Evolutionary conservation across 441 rosid species (phyloP), one percentile per base, ranked within the genome.

Genomic region (Arabidopsis hybrid): DNA sequence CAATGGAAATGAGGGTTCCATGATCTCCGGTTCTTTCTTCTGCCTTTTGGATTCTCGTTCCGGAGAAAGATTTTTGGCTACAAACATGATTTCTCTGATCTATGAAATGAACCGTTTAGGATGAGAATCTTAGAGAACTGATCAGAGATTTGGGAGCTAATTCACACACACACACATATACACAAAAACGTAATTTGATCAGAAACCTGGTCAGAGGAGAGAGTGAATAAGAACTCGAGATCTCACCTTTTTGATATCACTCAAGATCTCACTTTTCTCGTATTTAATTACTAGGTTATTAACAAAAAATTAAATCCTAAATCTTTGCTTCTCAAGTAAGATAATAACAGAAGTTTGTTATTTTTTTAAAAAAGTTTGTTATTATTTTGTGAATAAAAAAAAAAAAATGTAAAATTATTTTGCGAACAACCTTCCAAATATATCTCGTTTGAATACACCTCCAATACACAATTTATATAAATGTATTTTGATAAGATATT

Each of bases 1-100:
- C 13, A 7, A 67, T 13, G 42, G 12, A 7, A 52, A 61, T n/a
- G 75, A 42, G 7, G 36, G 35, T 16, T 10, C 18, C 26, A 10
- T 72, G 36, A 39, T 50, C 52, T 39, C 67, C 1, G 13, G 6
- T 70, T 63, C 65, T 14, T 6, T 72, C 70, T 35, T 72, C 31
- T 55, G 59, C 40, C 57, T 73, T 65, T 65, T 73, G 59, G 71
- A 9, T 38, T 64, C 51, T 47, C 59, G 65, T 65, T 73, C 65
- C 2, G 43, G 29, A 16, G 75, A 60, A 3, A 38, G 51, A 51
- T 52, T 39, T 40, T 59, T 59, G 5, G 38, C 2, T 39, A 14
- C 10, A 21, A 17, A 43, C 76, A 64, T 64, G 62, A 8, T 51
- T 60, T 58, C 38, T 59, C 38, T 60, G 53, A 31, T 52, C 4